A percentile compares a stretch with the other conserved stretches of the same genome.
These are phyloP conservation scores for Limnanthes douglasii DNA, from an alignment of 345 rosid species.

Conservation along the genomic window DNA sequence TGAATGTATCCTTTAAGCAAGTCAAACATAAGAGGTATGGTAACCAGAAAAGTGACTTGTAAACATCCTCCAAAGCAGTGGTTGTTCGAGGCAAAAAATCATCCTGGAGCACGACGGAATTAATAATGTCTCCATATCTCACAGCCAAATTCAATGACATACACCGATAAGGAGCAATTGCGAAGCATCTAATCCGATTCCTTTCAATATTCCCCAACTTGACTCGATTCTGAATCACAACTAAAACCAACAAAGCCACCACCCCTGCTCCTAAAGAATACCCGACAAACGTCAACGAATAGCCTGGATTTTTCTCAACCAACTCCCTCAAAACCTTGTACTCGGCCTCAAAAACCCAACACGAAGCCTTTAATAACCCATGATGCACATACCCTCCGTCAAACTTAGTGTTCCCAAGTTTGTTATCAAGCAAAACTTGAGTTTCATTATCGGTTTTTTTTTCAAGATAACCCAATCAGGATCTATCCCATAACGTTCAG, in stretches of 20 bases:
- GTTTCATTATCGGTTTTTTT: constrained; percentile 60
- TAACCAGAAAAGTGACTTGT: constrained; percentile 84
- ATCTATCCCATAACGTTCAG: constrained; percentile 65
- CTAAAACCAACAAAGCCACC: constrained; percentile 47
- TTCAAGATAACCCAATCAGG: constrained; percentile 49
- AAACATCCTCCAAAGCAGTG: constrained; percentile 63
- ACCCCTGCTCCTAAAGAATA: constrained; percentile 90
- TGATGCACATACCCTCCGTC: constrained; percentile 91
- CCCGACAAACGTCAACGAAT: constrained; percentile 72
- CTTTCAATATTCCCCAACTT: constrained; percentile 63
- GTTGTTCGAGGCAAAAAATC: constrained; percentile 94
- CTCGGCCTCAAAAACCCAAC: constrained; percentile 66
- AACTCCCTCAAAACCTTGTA: constrained; percentile 39
- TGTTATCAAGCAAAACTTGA: constrained; percentile 70
- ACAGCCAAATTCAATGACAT: constrained; percentile 86
- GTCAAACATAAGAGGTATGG: constrained; percentile 77
- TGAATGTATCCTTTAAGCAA: constrained; percentile 93
- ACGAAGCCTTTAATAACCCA: constrained; percentile 73
- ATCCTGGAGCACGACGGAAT: constrained; percentile 88
- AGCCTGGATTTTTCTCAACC: constrained; percentile 40
- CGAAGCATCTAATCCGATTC: constrained; percentile 69
- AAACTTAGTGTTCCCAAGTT: constrained; percentile 75
- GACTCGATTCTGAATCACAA: constrained; percentile 39
- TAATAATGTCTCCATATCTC: constrained; percentile 76
- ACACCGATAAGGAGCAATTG: constrained; percentile 86